These are phyloP conservation scores for Phytophthora sojae DNA, from an alignment of 352 stramenopile species.

Conservation along the genomic window DNA sequence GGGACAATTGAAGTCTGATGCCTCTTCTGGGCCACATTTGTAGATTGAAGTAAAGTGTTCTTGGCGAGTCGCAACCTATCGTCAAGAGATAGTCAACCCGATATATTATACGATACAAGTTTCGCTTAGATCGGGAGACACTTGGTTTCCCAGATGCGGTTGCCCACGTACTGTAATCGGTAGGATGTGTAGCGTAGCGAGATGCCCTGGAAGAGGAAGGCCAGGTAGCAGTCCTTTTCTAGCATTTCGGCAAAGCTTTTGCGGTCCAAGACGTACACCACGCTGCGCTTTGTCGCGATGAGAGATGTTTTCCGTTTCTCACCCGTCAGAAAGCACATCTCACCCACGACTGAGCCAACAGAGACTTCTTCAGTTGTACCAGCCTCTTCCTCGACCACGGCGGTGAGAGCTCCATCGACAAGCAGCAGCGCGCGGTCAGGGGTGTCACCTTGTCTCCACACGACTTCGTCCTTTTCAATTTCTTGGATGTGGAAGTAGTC, in stretches of 20 bases:
- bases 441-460: conserved; percentile 76
- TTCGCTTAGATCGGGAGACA: conserved; percentile 69
- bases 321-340: conserved; percentile 80
- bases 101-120: not conserved
- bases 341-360: conserved; percentile 75
- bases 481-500: conserved; percentile 78
- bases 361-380: conserved; percentile 79
- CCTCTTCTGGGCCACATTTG: no score
- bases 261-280: conserved; percentile 74
- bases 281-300: conserved; percentile 59
- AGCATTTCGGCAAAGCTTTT: conserved; percentile 74
- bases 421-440: conserved; percentile 68
- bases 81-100: no score
- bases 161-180: conserved; percentile 82
- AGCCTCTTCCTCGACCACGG: conserved; percentile 82
- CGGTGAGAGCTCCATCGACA: conserved; percentile 67
- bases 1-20: no score
- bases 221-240: conserved; percentile 62
- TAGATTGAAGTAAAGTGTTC: no score
- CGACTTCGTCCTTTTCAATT: conserved; percentile 60
- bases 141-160: conserved; percentile 89
- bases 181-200: conserved; percentile 80
- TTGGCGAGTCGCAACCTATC: no score
- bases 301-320: conserved; percentile 87
- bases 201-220: conserved; percentile 81